Base-by-base conservation (phyloP, 495 filamentous ascomycete species). In the Neurospora sp. region DNA sequence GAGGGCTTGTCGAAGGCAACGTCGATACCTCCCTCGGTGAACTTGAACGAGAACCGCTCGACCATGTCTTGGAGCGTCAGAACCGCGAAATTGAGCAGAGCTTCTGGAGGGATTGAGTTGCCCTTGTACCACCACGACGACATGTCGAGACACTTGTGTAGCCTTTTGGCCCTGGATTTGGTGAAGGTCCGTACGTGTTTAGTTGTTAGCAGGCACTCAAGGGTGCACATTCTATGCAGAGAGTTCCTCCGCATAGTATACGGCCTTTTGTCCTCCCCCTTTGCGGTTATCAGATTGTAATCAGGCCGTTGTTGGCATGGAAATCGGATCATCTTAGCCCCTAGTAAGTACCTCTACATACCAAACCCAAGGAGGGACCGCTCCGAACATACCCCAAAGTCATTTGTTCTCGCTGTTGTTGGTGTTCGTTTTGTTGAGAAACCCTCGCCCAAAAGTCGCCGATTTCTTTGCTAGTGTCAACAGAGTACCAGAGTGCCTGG, bases 1-100 rank as follows among this genome's bases (percentile, higher is more conserved):
- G 86, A 85, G 10, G 97, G 86, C 78, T 98, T 98, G 69, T 88
- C 89, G 71, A 91, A 87, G n/a, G 88, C 87, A 31, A 97, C 92
- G 11, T 89, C 89, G 18, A 92, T 92, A 81, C 98, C 94, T 9
- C 96, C 95, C 74, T 89, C 91, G 12, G 92, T 97, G 78, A 97
- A 93, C 77, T 91, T 90, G 73, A 95, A 83, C 73, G 89, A 87
- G 78, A 98, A 97, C 88, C 91, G 66, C 10, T 88, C 77, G 11
- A 93, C 84, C 71, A 99, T 88, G 14, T 92, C 86, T 18, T 90
- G 77, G 72, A 97, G 77, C 40, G 82, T 84, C 84, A 98, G 84
- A 10, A 92, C 88, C 23, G 92, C 88, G 82, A 94, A 98, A 79
- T 98, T 97, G 27, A 90, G 84, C 37, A 98, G 83, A 1, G 92